These are phyloP conservation scores for Aethionema arabicum DNA, from an alignment of 345 rosid genomes.

Conservation along the genomic window DNA sequence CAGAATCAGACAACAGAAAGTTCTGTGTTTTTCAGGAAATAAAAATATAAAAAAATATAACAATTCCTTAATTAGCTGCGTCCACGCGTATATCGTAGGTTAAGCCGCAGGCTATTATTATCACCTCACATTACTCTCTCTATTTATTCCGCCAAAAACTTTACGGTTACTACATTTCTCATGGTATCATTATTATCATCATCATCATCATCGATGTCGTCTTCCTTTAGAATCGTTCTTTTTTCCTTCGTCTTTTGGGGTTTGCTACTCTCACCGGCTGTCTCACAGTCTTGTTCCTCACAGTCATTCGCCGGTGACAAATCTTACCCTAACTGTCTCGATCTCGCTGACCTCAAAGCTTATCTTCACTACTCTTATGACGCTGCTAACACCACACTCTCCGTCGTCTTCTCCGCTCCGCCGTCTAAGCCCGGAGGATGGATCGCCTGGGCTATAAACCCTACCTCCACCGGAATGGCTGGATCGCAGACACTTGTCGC, in stretches of 20 bases:
- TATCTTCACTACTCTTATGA: slow-evolving; percentile 74
- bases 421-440: slow-evolving; percentile 58
- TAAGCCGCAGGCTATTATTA: slow-evolving; percentile 25
- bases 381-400: slow-evolving; percentile 57
- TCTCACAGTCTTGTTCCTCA: slow-evolving; percentile 59
- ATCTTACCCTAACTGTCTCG: slow-evolving; percentile 53
- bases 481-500: slow-evolving; percentile 73
- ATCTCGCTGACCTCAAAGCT: slow-evolving; percentile 63
- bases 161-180: slow-evolving; percentile 29
- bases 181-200: no score
- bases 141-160: slow-evolving; percentile 30
- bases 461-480: slow-evolving; percentile 59
- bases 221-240: slow-evolving; percentile 14
- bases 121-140: not conserved
- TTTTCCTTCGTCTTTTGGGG: slow-evolving; percentile 20
- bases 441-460: slow-evolving; percentile 84
- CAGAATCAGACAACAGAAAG: slow-evolving; percentile 20
- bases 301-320: slow-evolving; percentile 47
- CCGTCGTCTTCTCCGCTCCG: slow-evolving; percentile 60
- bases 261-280: slow-evolving; percentile 43
- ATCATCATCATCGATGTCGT: slow-evolving; percentile 24
- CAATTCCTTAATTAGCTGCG: slow-evolving; percentile 11
- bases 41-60: not conserved
- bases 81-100: slow-evolving; percentile 13
- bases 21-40: not conserved